Conservation (phyloP, 129 eudicot genomes). For the Centella asiatica region DNA sequence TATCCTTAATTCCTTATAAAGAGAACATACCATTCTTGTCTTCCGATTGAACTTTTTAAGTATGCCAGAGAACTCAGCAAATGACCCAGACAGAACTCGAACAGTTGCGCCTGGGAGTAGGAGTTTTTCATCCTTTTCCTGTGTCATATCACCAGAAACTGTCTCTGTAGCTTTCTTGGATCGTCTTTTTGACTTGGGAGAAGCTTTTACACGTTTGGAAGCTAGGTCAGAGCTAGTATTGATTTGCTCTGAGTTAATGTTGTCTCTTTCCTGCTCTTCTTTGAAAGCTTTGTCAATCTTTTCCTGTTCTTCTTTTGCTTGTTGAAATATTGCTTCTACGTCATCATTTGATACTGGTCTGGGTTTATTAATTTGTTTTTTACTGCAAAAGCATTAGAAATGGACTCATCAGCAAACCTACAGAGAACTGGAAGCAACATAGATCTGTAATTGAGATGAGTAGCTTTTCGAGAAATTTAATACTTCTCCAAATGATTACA, state of each 20-base stretch:
- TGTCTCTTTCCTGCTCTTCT: constrained; percentile 41
- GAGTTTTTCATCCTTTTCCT: constrained; percentile 7
- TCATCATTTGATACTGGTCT: constrained; percentile 60
- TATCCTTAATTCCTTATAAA: background rate
- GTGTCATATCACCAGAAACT: constrained; percentile 12
- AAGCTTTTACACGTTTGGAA: constrained; percentile 8
- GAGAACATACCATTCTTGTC: constrained; percentile 49
- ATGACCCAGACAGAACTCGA: constrained; percentile 62
- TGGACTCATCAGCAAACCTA: background rate
- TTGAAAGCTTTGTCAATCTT: constrained; percentile 65
- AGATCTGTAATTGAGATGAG: too few relatives aligned
- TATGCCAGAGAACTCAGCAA: constrained; percentile 77
- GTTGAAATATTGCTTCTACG: constrained; percentile 61
- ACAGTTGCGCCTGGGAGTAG: constrained; percentile 48
- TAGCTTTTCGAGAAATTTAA: background rate
- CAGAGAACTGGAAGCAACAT: background rate
- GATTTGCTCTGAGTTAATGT: constrained; percentile 15
- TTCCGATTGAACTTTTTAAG: constrained; percentile 62
- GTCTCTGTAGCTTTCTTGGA: constrained; percentile 38
- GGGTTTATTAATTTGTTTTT: constrained; percentile 66
- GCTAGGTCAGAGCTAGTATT: constrained; percentile 9
- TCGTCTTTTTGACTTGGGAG: constrained; percentile 32
- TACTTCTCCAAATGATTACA: background rate
- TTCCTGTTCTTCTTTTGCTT: constrained; percentile 85
- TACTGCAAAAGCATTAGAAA: constrained; percentile 32